Base-by-base conservation (phyloP, 768 basidiomycete genomes). In the Tricholoma flavovirens region DNA sequence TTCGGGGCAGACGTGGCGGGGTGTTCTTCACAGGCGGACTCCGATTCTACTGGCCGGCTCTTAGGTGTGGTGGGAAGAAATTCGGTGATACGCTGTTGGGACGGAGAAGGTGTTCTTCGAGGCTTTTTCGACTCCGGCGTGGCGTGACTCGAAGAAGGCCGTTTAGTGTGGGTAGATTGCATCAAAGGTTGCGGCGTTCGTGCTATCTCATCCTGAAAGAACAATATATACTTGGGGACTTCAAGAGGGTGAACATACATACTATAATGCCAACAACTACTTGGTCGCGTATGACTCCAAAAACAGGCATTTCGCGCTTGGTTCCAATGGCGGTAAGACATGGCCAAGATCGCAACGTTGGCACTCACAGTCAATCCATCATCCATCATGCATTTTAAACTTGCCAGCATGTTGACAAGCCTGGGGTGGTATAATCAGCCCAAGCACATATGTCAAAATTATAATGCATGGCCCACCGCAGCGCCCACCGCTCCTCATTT, bases 281-380 rank as follows among this genome's bases (percentile, higher is more conserved):
- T 53, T 84, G 74, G 22, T 71, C 80, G 22, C 87, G 77, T 4
- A 92, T 67, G 54, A 90, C 76, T 0, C 89, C 88, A 59, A 93
- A 90, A 2, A 95, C 86, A 3, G 90, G 90, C 52, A 94, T 76
- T 70, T 96, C 93, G 7, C 93, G 83, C 87, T 92, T 55, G 30
- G 36, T 40, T 19, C 17, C 35, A 36, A 35, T 38, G 5, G 33
- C 26, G 21, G 30, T 45, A 45, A 55, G 19, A 29, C n/a, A 49
- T 30, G n/a, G 46, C 26, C 46, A 49, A 49, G 9, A 49, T 49
- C n/a, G 17, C 3, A 49, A 15, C 12, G 46, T 29, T 12, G n/a
- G 7, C 26, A 52, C 68, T 64, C 64, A 88, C 88, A 55, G 81
- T 83, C 55, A 75, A 71, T 1, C 83, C 82, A 19, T 73, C 58